Base-by-base conservation (phyloP, 2,329 filamentous ascomycete genomes). In the Neobulgaria alba region DNA sequence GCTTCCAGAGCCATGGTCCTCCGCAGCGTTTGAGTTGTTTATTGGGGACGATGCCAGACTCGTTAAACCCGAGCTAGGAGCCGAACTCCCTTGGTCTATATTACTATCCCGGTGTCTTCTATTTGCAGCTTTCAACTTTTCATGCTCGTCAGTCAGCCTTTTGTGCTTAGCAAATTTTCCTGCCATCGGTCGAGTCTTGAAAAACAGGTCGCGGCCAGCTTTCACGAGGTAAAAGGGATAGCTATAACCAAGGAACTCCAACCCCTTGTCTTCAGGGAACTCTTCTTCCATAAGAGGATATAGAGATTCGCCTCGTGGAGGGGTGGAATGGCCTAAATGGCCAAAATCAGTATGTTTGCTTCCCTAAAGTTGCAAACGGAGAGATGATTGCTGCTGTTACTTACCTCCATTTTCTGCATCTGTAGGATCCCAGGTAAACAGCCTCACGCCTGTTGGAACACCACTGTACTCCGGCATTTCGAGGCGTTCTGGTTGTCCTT, bases 201-300 rank as follows among this genome's bases (percentile, higher is more conserved):
- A 42, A 29, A 49, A 45, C 10, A 49, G 30, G 17, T 49, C 43
- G n/a, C 38, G 35, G 16, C 47, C 47, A 32, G 44, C 47, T 10
- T 46, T 47, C n/a, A 49, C 26, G 23, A 49, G 36, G 20, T 30
- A 49, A 33, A 47, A 49, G 12, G 47, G 47, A n/a, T 29, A 29
- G n/a, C 35, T 36, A 19, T 35, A 35, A 5, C 43, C 47, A 16
- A 49, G 33, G 32, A 49, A 49, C 10, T 45, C 43, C 20, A 49
- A 16, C 16, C 36, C 33, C 20, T 18, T 30, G 16, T 10, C 16
- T n/a, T 32, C 31, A 10, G 42, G 30, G 29, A 49, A 46, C 2
- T 39, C 31, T 29, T 41, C 41, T 30, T 49, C 47, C 5, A 18
- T 43, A 12, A 47, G n/a, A 12, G 23, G 23, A 7, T 26, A 12